Conservation (phyloP, 2,329 filamentous ascomycete genomes). For the Alternaria ethzedia region DNA sequence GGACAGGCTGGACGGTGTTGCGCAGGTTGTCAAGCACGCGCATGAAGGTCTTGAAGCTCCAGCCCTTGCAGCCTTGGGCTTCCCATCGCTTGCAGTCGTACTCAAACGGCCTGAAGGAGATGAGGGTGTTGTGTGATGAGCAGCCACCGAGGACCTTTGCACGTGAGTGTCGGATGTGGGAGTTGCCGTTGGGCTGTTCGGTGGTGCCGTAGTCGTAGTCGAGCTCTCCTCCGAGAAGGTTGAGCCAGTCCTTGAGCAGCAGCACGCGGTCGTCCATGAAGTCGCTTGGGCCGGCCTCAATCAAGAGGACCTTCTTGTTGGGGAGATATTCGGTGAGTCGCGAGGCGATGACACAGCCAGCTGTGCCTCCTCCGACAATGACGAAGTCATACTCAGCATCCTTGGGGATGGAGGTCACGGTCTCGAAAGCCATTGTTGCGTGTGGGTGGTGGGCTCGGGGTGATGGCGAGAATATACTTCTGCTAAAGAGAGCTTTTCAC, state of each 20-base stretch:
- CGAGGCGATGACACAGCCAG: slow-evolving; percentile 82
- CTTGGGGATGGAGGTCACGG: slow-evolving; percentile 66
- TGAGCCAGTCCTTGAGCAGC: slow-evolving; percentile 85
- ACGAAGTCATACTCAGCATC: slow-evolving; percentile 78
- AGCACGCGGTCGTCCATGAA: slow-evolving; percentile 87
- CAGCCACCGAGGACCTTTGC: slow-evolving; percentile 92
- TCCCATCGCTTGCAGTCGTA: slow-evolving; percentile 89
- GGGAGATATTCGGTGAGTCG: slow-evolving; percentile 84
- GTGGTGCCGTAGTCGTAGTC: slow-evolving; percentile 92
- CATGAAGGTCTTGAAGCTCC: slow-evolving; percentile 86
- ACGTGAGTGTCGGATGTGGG: slow-evolving; percentile 87
- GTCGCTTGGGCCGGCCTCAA: slow-evolving; percentile 89
- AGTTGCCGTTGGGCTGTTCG: slow-evolving; percentile 91
- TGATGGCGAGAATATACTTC: slow-evolving; percentile 1
- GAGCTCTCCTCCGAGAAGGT: slow-evolving; percentile 80
- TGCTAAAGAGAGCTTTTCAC: background rate
- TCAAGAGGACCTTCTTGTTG: slow-evolving; percentile 78
- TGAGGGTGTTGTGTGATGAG: slow-evolving; percentile 92
- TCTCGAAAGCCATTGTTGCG: slow-evolving; percentile 50
- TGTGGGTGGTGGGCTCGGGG: slow-evolving; percentile 5
- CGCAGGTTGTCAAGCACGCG: slow-evolving; percentile 81
- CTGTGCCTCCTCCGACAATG: slow-evolving; percentile 84
- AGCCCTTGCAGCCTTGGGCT: slow-evolving; percentile 79
- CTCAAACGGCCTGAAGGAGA: slow-evolving; percentile 89
- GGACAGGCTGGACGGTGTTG: slow-evolving; percentile 90